Conservation (phyloP, 2,329 filamentous ascomycete species). For the Lachnum nothofagi region DNA sequence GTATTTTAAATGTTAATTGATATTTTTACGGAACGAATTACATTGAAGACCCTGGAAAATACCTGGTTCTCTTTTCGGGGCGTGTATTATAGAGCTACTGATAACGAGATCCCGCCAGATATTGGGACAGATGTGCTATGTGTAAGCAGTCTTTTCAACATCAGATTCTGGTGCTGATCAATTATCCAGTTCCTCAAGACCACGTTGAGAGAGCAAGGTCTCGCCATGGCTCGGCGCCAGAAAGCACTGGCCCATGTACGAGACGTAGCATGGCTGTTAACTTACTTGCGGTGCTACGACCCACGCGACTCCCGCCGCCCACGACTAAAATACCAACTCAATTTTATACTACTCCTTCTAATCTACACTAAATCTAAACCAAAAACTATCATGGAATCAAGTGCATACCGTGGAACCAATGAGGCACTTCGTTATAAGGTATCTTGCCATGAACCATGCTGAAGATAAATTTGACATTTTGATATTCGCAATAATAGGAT, state of each 20-base stretch:
- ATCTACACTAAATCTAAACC: neutral
- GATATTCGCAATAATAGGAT: too few relatives aligned
- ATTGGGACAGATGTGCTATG: neutral
- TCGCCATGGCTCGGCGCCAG: neutral
- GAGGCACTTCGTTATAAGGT: slow-evolving; percentile 5
- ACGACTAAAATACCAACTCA: neutral
- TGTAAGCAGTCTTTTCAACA: neutral
- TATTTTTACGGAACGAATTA: neutral
- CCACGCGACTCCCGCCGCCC: neutral
- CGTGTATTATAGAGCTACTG: neutral
- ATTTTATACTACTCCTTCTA: neutral
- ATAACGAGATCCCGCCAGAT: neutral
- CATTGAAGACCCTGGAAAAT: neutral
- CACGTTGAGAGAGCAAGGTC: neutral
- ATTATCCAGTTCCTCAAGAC: neutral
- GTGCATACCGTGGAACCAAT: slow-evolving; percentile 1
- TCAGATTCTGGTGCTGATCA: neutral
- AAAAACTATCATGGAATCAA: neutral
- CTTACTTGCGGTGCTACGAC: slow-evolving; percentile 1
- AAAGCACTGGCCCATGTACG: neutral
- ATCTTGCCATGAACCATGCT: too few relatives aligned
- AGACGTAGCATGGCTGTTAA: neutral
- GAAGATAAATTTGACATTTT: too few relatives aligned
- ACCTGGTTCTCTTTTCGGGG: neutral
- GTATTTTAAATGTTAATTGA: neutral